These are phyloP conservation scores for Petunia axillaris DNA, from an alignment of 257 asterid species.

Conservation along the genomic window DNA sequence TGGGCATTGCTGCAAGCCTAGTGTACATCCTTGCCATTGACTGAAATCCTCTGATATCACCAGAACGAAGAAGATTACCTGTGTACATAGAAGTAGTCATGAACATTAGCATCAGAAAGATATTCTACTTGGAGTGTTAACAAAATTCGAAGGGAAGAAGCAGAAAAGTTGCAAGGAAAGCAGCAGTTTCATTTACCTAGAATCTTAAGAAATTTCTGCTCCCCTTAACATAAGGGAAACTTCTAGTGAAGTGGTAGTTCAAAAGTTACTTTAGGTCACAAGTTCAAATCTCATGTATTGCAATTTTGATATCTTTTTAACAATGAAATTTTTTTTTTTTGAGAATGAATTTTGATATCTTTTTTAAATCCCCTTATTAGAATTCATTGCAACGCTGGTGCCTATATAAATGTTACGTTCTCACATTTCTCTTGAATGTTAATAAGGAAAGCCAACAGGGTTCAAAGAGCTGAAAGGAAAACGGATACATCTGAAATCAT, in stretches of 20 bases:
- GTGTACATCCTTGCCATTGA: constrained; percentile 99
- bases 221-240: too few relatives aligned
- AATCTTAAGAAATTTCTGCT: background rate
- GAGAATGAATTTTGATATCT: too few relatives aligned
- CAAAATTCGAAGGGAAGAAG: background rate
- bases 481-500: background rate
- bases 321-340: too few relatives aligned
- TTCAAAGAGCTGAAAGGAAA: background rate
- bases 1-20: constrained; percentile 97
- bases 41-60: constrained; percentile 88
- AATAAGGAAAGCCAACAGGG: background rate
- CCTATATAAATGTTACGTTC: background rate
- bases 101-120: background rate
- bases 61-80: constrained; percentile 97
- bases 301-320: too few relatives aligned
- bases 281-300: too few relatives aligned
- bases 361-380: too few relatives aligned
- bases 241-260: too few relatives aligned
- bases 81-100: constrained; percentile 6
- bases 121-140: background rate
- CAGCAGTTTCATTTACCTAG: background rate
- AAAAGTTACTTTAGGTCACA: too few relatives aligned
- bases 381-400: background rate
- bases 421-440: background rate
- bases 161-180: background rate